These are phyloP conservation scores for Lachancea cidri DNA, from an alignment of 805 yeast genomes.

Conservation along the genomic window DNA sequence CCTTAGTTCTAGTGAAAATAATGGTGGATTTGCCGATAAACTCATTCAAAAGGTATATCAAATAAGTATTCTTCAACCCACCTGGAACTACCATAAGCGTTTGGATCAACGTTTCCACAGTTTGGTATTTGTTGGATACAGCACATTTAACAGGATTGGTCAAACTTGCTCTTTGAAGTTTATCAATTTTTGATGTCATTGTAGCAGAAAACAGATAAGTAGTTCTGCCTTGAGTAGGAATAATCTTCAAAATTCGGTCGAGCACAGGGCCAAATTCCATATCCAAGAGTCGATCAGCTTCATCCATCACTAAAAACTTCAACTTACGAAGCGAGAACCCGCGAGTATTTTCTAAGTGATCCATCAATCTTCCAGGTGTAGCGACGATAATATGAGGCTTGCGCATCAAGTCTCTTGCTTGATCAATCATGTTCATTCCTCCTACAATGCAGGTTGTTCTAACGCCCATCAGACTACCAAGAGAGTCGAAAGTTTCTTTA, in stretches of 20 bases:
- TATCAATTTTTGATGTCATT: conserved; percentile 91
- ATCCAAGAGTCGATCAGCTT: conserved; percentile 92
- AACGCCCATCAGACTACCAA: conserved; percentile 91
- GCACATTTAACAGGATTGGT: conserved; percentile 86
- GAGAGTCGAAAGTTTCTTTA: conserved; percentile 90
- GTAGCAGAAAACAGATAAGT: conserved; percentile 94
- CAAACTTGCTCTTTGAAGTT: conserved; percentile 88
- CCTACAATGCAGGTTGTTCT: conserved; percentile 87
- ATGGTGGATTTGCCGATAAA: conserved; percentile 79
- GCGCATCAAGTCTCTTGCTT: conserved; percentile 86
- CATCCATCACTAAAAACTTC: conserved; percentile 88
- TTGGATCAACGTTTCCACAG: conserved; percentile 91
- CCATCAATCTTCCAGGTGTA: conserved; percentile 91
- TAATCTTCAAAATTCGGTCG: conserved; percentile 75
- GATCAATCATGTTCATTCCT: conserved; percentile 98
- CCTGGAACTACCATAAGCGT: conserved; percentile 86
- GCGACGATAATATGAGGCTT: conserved; percentile 95
- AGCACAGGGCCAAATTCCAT: conserved; percentile 95
- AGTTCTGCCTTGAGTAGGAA: conserved; percentile 76
- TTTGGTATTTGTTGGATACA: conserved; percentile 81
- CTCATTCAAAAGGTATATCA: conserved; percentile 80
- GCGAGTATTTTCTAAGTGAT: conserved; percentile 87
- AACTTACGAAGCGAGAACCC: conserved; percentile 79
- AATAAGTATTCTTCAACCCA: conserved; percentile 83
- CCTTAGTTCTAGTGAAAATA: conserved; percentile 90